Evolutionary conservation across 495 filamentous ascomycete genomes (phyloP).

Genomic region (Neurospora tetraspora): DNA sequence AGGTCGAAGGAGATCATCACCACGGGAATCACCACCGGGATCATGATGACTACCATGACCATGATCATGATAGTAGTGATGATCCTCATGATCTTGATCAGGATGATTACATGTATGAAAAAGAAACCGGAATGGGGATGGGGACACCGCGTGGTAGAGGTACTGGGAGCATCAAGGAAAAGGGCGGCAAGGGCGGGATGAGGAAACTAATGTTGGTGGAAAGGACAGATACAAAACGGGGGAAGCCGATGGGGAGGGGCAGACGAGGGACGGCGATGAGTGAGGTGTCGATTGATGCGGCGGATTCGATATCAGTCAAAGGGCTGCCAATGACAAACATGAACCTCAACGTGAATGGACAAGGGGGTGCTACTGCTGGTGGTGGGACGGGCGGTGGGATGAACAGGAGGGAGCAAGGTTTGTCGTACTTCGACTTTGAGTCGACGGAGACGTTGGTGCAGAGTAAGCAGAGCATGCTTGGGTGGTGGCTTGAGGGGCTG

Average conservation of each 20-base stretch:
- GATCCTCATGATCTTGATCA: neutral
- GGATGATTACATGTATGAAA: neutral
- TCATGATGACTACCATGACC: neutral
- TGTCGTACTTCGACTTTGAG: neutral
- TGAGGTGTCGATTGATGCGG: neutral
- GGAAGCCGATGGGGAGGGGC: neutral
- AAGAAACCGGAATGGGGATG: neutral
- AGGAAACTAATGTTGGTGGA: neutral
- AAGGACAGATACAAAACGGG: neutral
- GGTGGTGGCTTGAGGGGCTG: constrained; percentile 1
- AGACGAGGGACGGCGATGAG: neutral
- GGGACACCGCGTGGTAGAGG: neutral
- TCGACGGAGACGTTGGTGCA: neutral
- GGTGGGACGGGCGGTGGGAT: neutral
- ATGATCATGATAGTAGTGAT: neutral
- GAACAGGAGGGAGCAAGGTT: neutral
- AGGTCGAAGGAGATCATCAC: neutral
- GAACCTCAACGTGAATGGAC: no score
- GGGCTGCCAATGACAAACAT: neutral
- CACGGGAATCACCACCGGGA: neutral
- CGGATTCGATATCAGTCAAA: neutral
- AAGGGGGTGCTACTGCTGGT: neutral
- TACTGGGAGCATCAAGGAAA: neutral
- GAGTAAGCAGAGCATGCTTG: constrained; percentile 7
- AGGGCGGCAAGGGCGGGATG: neutral